A percentile compares a stretch with the other conserved stretches of the same genome.
Conservation (phyloP, 1,139 yeast species). For the Saccharomycopsis hybrid region DNA sequence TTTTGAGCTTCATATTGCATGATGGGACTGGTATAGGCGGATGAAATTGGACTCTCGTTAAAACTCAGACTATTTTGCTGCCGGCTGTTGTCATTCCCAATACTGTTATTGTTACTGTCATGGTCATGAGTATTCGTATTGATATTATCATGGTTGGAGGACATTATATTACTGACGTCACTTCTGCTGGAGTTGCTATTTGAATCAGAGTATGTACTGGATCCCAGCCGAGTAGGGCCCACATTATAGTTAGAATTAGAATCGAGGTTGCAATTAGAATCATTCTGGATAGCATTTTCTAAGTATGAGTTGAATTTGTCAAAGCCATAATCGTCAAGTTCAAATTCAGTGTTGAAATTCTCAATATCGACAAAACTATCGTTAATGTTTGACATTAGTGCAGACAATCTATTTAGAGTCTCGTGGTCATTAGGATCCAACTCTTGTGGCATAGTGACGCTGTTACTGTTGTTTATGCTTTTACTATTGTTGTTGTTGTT, state of each 20-base stretch:
- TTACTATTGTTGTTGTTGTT: too few relatives aligned
- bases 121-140: background rate
- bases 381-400: background rate
- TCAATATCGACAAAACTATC: background rate
- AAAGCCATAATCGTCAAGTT: slow-evolving; percentile 16
- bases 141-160: background rate
- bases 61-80: background rate
- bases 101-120: background rate
- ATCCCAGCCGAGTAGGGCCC: too few relatives aligned
- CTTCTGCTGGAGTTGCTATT: background rate
- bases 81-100: background rate
- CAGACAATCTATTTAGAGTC: background rate
- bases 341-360: background rate
- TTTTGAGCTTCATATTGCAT: background rate
- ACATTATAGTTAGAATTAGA: too few relatives aligned
- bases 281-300: slow-evolving; percentile 14
- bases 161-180: background rate
- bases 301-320: slow-evolving; percentile 16
- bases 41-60: background rate
- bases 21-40: background rate
- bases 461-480: too few relatives aligned
- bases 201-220: background rate
- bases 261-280: background rate
- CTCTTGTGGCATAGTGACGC: too few relatives aligned
- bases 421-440: too few relatives aligned